phyloP scores from a whole-genome alignment of 495 filamentous ascomycete species.

The Aspergillus biplanus region DNA sequence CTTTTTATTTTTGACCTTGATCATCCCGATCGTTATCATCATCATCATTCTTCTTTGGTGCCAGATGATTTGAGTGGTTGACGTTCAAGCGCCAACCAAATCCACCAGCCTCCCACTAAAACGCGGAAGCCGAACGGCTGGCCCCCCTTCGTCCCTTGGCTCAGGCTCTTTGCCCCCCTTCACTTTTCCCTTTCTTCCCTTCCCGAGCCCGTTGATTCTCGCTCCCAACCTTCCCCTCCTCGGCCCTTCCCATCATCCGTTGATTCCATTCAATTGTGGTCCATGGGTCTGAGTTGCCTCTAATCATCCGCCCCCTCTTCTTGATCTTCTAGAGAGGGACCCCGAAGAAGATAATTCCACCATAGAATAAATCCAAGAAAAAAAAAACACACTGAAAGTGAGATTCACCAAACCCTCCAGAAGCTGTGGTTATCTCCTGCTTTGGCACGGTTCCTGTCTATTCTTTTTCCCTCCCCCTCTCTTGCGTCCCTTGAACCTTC shows the following conservation, averaged over 20 bases:
- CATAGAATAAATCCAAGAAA: slow-evolving; percentile 1
- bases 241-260: slow-evolving; percentile 19
- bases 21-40: no score
- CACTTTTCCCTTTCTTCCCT: slow-evolving; percentile 6
- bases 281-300: slow-evolving; percentile 22
- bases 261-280: slow-evolving; percentile 16
- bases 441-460: slow-evolving; percentile 28
- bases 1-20: slow-evolving; percentile 5
- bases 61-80: slow-evolving; percentile 3
- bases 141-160: slow-evolving; percentile 16
- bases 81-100: slow-evolving; percentile 16
- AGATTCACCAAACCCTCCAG: slow-evolving; percentile 1
- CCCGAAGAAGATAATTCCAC: neutral
- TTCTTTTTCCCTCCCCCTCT: slow-evolving; percentile 11
- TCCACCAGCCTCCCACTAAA: slow-evolving; percentile 29
- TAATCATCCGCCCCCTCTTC: slow-evolving; percentile 10
- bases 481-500: slow-evolving; percentile 10
- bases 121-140: slow-evolving; percentile 25
- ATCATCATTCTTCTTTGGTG: no score
- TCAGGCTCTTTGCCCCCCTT: neutral
- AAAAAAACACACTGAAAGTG: slow-evolving; percentile 14
- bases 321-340: neutral
- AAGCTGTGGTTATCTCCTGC: neutral
- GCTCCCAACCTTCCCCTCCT: slow-evolving; percentile 21
- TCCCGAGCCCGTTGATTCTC: neutral